phyloP scores from a whole-genome alignment of 129 eudicot genomes.

The Artemisia tridentata region DNA sequence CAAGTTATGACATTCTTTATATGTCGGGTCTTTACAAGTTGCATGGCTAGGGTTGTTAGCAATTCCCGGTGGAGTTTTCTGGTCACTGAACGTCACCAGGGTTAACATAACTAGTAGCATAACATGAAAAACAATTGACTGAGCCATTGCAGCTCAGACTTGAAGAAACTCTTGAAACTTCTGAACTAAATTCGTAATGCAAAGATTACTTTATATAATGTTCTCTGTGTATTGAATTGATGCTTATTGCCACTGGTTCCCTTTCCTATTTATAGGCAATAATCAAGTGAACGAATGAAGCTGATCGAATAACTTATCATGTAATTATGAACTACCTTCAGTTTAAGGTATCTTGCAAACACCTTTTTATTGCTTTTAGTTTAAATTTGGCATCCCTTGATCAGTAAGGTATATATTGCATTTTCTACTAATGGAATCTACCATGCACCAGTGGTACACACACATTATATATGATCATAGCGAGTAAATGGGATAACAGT shows the following conservation, averaged over 20 bases:
- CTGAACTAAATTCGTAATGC: neutral
- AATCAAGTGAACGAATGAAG: constrained; percentile 1
- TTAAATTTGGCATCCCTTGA: too few relatives aligned
- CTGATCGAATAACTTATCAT: constrained; percentile 10
- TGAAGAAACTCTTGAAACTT: neutral
- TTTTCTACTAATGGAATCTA: constrained; percentile 14
- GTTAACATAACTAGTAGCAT: constrained; percentile 33
- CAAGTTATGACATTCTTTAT: constrained; percentile 54
- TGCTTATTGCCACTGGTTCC: constrained; percentile 19
- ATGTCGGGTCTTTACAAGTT: constrained; percentile 31
- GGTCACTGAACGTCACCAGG: constrained; percentile 27
- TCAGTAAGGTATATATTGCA: neutral
- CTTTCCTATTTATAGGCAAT: constrained; percentile 9
- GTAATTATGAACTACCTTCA: constrained; percentile 16
- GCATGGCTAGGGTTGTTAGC: constrained; percentile 59
- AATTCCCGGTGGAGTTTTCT: constrained; percentile 65
- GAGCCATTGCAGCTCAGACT: constrained; percentile 31
- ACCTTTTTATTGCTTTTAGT: neutral
- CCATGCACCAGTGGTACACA: neutral
- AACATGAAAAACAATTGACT: constrained; percentile 20
- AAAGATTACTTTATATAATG: neutral
- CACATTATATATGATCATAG: neutral
- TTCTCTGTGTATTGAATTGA: neutral
- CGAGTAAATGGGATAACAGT: neutral
- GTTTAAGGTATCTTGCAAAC: neutral